Evolutionary conservation across 2,329 filamentous ascomycete genomes (phyloP).

Genomic region (Xylaria arbuscula): DNA sequence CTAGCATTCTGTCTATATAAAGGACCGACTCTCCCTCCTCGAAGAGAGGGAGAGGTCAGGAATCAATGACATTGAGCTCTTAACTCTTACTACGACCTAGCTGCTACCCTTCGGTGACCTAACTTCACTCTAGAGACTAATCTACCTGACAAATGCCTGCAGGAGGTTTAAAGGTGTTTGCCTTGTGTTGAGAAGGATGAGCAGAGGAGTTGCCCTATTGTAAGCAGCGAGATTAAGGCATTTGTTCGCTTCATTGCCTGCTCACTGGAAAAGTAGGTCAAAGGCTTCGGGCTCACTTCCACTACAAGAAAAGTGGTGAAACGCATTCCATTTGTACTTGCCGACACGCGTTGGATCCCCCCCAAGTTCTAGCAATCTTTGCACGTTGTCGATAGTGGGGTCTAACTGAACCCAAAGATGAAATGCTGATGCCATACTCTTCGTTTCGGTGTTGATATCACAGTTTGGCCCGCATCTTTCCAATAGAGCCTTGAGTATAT

Average conservation of each 20-base stretch:
- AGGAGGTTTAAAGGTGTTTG: background rate
- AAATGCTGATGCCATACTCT: background rate
- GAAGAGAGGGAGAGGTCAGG: too few relatives aligned
- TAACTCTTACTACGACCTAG: too few relatives aligned
- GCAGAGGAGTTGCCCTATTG: background rate
- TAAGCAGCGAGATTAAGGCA: background rate
- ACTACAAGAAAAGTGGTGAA: background rate
- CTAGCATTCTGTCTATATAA: too few relatives aligned
- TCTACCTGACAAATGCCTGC: background rate
- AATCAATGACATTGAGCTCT: too few relatives aligned
- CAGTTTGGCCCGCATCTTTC: background rate
- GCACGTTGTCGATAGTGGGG: background rate
- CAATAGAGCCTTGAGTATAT: background rate
- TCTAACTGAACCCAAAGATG: background rate
- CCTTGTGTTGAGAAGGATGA: background rate
- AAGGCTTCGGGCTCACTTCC: background rate
- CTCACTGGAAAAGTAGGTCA: background rate
- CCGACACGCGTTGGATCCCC: background rate
- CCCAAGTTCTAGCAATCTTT: background rate
- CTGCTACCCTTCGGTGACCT: too few relatives aligned
- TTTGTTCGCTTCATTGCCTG: background rate
- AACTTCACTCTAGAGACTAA: too few relatives aligned
- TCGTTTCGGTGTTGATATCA: background rate
- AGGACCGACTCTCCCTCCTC: too few relatives aligned
- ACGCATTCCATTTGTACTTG: background rate